Conservation (phyloP, 768 basidiomycete species). For the Hypsizygus marmoreus region DNA sequence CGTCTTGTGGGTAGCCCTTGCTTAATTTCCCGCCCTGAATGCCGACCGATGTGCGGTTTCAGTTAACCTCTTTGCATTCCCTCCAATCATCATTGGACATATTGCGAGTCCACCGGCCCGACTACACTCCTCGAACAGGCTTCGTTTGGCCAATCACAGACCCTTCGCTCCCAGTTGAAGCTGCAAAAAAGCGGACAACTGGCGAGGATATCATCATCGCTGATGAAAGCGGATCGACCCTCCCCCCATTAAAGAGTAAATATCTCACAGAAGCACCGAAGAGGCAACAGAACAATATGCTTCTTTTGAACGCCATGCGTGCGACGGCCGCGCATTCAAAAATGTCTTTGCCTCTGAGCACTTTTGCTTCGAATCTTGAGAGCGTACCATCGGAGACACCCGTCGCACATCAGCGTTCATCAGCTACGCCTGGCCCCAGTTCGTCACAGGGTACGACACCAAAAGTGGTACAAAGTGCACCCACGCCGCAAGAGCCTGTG, state of each 20-base stretch:
- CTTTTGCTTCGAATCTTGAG: conserved; percentile 32
- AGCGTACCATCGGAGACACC: conserved; percentile 32
- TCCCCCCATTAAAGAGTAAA: conserved; percentile 26
- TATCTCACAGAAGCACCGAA: conserved; percentile 35
- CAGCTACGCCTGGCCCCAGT: conserved; percentile 43
- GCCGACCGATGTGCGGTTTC: conserved; percentile 1
- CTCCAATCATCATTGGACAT: conserved; percentile 78
- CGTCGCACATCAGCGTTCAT: conserved; percentile 34
- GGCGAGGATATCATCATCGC: conserved; percentile 24
- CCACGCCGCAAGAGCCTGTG: conserved; percentile 44
- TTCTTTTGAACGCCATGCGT: conserved; percentile 78
- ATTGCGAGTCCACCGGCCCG: conserved; percentile 73
- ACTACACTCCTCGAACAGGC: conserved; percentile 81
- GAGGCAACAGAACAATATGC: conserved; percentile 66
- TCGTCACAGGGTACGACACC: conserved; percentile 28
- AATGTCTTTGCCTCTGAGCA: conserved; percentile 46
- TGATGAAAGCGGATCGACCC: conserved; percentile 18
- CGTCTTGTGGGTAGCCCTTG: conserved; percentile 58
- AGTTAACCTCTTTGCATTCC: conserved; percentile 71
- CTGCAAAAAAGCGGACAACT: conserved; percentile 39
- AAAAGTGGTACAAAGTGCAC: conserved; percentile 34
- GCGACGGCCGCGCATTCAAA: conserved; percentile 74
- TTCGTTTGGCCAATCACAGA: conserved; percentile 85
- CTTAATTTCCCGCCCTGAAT: background rate
- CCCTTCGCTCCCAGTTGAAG: conserved; percentile 42